Percentiles rank a stretch among this genome's conserved stretches.
Evolutionary conservation across 495 filamentous ascomycete species (phyloP).

Genomic region (Penicillium atrosanguineum): DNA sequence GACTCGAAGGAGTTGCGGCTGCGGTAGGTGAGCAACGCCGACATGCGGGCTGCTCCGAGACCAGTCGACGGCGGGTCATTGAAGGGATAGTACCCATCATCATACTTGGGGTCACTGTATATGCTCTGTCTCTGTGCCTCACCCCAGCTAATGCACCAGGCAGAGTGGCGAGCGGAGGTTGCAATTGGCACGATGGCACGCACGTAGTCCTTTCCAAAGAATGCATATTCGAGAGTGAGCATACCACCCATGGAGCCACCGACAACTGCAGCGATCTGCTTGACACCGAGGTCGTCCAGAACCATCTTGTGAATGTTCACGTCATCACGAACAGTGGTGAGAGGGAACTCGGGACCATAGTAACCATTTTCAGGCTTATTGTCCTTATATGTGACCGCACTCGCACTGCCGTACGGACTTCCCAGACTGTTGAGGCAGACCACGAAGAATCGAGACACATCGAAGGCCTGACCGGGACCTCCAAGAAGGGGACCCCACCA

Average conservation of each 20-base stretch:
- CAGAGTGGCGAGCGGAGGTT: constrained; percentile 90
- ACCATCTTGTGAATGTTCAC: constrained; percentile 91
- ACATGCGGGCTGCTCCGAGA: constrained; percentile 93
- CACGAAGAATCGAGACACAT: constrained; percentile 88
- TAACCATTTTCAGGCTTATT: constrained; percentile 67
- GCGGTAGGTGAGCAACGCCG: constrained; percentile 90
- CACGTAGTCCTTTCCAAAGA: constrained; percentile 93
- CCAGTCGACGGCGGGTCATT: constrained; percentile 80
- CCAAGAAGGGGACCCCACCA: constrained; percentile 98
- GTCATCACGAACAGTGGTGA: constrained; percentile 94
- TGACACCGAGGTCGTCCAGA: constrained; percentile 84
- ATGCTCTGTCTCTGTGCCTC: constrained; percentile 98
- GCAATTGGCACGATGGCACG: constrained; percentile 89
- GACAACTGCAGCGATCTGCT: constrained; percentile 81
- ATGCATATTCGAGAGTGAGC: constrained; percentile 95
- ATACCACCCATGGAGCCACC: constrained; percentile 99
- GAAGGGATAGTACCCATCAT: constrained; percentile 90
- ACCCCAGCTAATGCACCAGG: constrained; percentile 99
- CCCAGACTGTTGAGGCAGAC: constrained; percentile 95
- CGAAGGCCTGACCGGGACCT: constrained; percentile 86
- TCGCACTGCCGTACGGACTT: constrained; percentile 94
- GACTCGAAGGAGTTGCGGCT: constrained; percentile 96
- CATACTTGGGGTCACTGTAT: constrained; percentile 97
- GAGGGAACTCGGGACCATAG: constrained; percentile 94
- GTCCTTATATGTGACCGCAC: constrained; percentile 86